These are phyloP conservation scores for Pseudohalonectria lignicola DNA, from an alignment of 2,329 filamentous ascomycete species.

Conservation along the genomic window DNA sequence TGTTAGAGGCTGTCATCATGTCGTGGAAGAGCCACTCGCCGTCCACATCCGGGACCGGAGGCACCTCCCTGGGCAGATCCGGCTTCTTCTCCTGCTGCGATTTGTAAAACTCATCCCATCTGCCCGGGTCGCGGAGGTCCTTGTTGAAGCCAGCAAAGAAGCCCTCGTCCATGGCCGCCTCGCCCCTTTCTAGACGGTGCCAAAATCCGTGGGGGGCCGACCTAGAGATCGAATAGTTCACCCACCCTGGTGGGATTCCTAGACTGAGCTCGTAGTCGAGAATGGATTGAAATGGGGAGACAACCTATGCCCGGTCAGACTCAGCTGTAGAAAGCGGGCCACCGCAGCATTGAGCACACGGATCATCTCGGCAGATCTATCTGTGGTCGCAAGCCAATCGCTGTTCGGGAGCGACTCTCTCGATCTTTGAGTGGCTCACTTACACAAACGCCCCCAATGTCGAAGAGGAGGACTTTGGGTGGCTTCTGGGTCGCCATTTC, in stretches of 20 bases:
- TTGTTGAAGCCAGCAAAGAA: slow-evolving; percentile 69
- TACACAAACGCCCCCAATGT: slow-evolving; percentile 96
- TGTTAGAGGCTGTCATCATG: slow-evolving; percentile 70
- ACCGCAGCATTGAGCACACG: background rate
- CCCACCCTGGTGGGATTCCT: slow-evolving; percentile 74
- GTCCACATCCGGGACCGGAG: slow-evolving; percentile 62
- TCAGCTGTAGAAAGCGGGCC: slow-evolving; percentile 4
- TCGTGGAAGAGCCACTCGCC: slow-evolving; percentile 73
- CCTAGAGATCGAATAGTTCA: slow-evolving; percentile 80
- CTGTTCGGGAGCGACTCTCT: too few relatives aligned
- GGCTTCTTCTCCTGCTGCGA: slow-evolving; percentile 29
- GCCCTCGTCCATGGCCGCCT: slow-evolving; percentile 59
- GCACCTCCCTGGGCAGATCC: slow-evolving; percentile 28
- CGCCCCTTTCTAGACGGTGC: slow-evolving; percentile 80
- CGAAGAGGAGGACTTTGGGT: slow-evolving; percentile 76
- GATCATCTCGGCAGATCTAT: too few relatives aligned
- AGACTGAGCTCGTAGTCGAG: slow-evolving; percentile 74
- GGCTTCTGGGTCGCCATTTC: slow-evolving; percentile 31
- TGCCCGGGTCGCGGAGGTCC: slow-evolving; percentile 55
- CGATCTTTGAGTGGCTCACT: slow-evolving; percentile 26
- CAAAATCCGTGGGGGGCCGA: slow-evolving; percentile 71
- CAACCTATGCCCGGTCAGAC: slow-evolving; percentile 61
- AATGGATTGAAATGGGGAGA: slow-evolving; percentile 87
- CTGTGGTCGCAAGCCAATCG: background rate
- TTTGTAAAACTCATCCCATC: slow-evolving; percentile 60